phyloP scores from a whole-genome alignment of 192 early-diverging fungal species.

The Umbelopsis isabellina region DNA sequence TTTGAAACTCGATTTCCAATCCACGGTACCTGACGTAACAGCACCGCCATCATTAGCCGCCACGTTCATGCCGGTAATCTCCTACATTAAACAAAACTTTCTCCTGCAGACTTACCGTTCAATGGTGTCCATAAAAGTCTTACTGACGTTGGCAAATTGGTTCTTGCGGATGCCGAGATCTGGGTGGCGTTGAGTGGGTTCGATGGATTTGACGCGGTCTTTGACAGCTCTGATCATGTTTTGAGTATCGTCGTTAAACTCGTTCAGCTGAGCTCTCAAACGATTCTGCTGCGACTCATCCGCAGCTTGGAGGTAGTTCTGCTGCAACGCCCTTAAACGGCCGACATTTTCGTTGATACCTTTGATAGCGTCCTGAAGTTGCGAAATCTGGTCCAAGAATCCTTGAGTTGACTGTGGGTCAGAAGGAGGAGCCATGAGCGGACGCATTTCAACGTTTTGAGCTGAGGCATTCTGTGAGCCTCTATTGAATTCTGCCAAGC shows the following conservation, averaged over 20 bases:
- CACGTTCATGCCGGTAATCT: not conserved
- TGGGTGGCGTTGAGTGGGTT: conserved; percentile 27
- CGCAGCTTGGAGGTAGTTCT: conserved; percentile 30
- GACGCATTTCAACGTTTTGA: conserved; percentile 39
- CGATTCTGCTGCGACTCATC: conserved; percentile 33
- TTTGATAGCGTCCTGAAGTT: conserved; percentile 32
- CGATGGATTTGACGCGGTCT: conserved; percentile 36
- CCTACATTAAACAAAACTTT: not conserved
- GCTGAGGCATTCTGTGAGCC: not conserved
- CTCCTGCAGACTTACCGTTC: conserved; percentile 20
- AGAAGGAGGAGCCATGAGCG: conserved; percentile 32
- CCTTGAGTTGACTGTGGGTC: conserved; percentile 29
- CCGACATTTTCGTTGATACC: conserved; percentile 32
- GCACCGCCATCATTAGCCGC: too few species aligned
- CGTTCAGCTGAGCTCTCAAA: conserved; percentile 13
- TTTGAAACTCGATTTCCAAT: conserved; percentile 38
- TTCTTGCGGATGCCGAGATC: conserved; percentile 42
- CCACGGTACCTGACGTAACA: conserved; percentile 22
- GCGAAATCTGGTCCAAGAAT: conserved; percentile 30
- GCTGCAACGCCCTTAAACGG: conserved; percentile 28
- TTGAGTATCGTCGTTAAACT: conserved; percentile 31
- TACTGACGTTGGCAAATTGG: conserved; percentile 35
- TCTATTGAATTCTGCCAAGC: conserved; percentile 11
- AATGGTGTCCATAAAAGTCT: conserved; percentile 36
- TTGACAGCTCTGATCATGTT: conserved; percentile 33